Base-by-base conservation (phyloP, 2,329 filamentous ascomycete genomes). In the Leptographium galeiforme region DNA sequence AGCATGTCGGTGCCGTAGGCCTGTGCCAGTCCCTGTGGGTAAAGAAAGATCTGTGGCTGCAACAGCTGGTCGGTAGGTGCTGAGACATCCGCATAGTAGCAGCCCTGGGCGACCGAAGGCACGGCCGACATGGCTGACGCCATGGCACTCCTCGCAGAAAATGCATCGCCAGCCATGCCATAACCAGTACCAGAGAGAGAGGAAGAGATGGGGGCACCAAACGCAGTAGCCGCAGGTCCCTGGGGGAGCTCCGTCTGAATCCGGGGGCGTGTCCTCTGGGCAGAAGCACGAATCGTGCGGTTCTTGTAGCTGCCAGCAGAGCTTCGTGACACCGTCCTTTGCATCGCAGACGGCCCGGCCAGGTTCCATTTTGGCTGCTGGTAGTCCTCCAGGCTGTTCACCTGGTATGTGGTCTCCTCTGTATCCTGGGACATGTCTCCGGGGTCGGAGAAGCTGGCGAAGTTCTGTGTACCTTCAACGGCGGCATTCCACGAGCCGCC, bases 401-500 rank as follows among this genome's bases (percentile, higher is more conserved):
- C 50, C 33, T 53, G 51, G 30, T 43, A 76, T 61, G 73, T 66
- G 66, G 70, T 76, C 54, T 79, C 76, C 69, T 79, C 77, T 61
- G 70, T 61, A 58, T 79, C 76, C 61, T 70, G 67, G 60, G 71
- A 69, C 60, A 67, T 67, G 58, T 72, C 73, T 70, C 70, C 72
- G 63, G 70, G 68, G 62, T 75, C 73, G 63, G 72, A 67, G 64
- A 72, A 75, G 59, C 74, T 72, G 66, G 70, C 71, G 66, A 78
- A 77, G 74, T 76, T 77, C 73, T 79, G 77, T 76, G 74, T 62
- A 63, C 75, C 76, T 74, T 81, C 77, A 71, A 69, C 69, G 71
- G 75, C 68, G 64, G 72, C 64, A 61, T 73, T 76, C 77, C 77
- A 81, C 63, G 74, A 69, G 64, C 75, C 71, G 70, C 74, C 71